Evolutionary conservation across 2,329 filamentous ascomycete genomes (phyloP).

Genomic region (Fusarium nisikadoi): DNA sequence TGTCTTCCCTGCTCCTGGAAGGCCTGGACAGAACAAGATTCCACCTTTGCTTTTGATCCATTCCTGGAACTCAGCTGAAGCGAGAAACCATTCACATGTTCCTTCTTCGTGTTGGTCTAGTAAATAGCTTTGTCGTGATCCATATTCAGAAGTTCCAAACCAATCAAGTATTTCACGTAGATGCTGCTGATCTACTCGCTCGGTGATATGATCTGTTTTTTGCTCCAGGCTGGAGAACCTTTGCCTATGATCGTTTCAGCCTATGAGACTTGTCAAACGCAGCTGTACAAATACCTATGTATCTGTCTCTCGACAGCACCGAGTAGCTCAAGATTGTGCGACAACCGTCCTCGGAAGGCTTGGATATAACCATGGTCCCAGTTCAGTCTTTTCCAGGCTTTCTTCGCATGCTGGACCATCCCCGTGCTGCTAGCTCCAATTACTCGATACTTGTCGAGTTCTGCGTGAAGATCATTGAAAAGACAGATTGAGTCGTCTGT

Average conservation of each 20-base stretch:
- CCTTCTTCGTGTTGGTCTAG: background rate
- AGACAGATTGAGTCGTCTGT: background rate
- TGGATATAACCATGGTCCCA: background rate
- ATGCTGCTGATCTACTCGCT: background rate
- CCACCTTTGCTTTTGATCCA: background rate
- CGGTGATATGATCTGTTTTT: background rate
- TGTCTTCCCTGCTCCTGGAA: background rate
- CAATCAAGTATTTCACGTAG: background rate
- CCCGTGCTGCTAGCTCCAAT: background rate
- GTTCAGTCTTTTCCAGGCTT: background rate
- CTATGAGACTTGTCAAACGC: background rate
- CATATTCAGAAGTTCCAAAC: background rate
- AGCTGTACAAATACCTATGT: fast-evolving
- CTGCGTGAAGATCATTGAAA: background rate
- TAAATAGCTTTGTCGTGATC: background rate
- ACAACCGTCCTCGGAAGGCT: background rate
- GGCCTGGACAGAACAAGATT: background rate
- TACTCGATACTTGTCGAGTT: background rate
- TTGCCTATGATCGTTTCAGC: background rate
- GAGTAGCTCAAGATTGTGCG: fast-evolving
- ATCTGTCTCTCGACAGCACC: background rate
- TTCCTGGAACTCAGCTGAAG: background rate
- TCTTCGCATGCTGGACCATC: background rate
- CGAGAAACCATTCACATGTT: background rate
- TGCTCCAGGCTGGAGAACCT: background rate